Percentiles rank a stretch among this genome's conserved stretches.
These are phyloP conservation scores for Gastrolobium bilobum DNA, from an alignment of 306 rosid genomes.

Conservation along the genomic window DNA sequence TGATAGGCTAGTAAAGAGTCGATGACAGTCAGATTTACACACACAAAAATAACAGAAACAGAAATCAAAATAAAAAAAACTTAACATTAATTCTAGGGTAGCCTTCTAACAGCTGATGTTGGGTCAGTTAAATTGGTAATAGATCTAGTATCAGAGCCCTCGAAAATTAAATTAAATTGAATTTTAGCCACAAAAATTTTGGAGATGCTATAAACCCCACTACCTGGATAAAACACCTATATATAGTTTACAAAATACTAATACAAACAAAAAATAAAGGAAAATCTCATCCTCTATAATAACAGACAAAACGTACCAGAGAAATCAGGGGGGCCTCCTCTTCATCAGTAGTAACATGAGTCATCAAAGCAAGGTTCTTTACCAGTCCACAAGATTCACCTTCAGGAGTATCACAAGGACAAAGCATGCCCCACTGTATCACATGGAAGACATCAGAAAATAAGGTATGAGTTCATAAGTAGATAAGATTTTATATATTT, in stretches of 20 bases:
- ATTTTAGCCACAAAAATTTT: background rate
- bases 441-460: constrained; percentile 34
- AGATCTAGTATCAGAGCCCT: background rate
- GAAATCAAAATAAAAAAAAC: background rate
- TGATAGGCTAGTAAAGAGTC: background rate
- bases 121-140: background rate
- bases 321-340: constrained; percentile 83
- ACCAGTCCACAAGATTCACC: constrained; percentile 97
- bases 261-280: background rate
- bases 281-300: constrained; percentile 27
- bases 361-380: constrained; percentile 93
- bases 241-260: background rate
- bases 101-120: background rate
- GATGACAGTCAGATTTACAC: background rate
- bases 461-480: constrained; percentile 1
- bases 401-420: constrained; percentile 99
- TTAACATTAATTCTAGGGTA: background rate
- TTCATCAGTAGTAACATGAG: constrained; percentile 97
- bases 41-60: background rate
- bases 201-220: constrained; percentile 8
- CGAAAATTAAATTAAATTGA: background rate
- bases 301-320: constrained; percentile 58
- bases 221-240: constrained; percentile 16
- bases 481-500: background rate
- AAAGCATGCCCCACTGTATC: constrained; percentile 97